Base-by-base conservation (phyloP, 257 asterid genomes). In the Paulownia fortunei region DNA sequence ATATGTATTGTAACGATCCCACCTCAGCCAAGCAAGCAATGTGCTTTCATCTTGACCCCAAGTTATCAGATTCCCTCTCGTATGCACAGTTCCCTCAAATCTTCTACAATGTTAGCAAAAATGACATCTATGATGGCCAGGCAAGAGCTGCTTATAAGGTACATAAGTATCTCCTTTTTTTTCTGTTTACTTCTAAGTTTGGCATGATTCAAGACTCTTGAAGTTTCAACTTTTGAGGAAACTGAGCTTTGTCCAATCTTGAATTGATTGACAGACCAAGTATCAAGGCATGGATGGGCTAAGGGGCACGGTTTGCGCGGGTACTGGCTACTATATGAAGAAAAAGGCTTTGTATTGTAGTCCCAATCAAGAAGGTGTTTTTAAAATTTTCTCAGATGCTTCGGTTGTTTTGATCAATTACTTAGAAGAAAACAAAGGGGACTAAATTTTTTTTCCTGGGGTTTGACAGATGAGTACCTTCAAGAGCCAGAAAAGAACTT, bases 221-320 rank as follows among this genome's bases (percentile, higher is more conserved):
- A 16, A 13, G 56, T 13, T 3, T 49, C 21, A 63, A 12, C 9
- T 10, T 44, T 34, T 8, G 30, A n/a, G 12, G n/a, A 5, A 26
- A 76, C 37, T 9, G 49, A 37, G 70, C 27, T 19, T 76, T 65
- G 68, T 44, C 23, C 6, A 18, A 7, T 30, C 24, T 36, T 70
- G 41, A 66, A 18, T 70, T 26, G 21, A 19, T 74, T 13, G 44
- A 69, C 83, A 92, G 97, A 92, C 93, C 0, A 91, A 91, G 81
- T 91, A 88, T 74, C 97, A 91, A 91, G 97, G 97, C 24, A 92
- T 92, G 97, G 97, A 92, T 76, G 97, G 97, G 34, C 15, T 80
- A 75, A 82, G 88, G 2, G 97, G 97, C 61, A 78, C 92, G 0
- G 85, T 86, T 23, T 92, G 97, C 44, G 55, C 97, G 1, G 97